Conservation (phyloP, 176 grass and related monocot genomes). For the Pharus latifolius region DNA sequence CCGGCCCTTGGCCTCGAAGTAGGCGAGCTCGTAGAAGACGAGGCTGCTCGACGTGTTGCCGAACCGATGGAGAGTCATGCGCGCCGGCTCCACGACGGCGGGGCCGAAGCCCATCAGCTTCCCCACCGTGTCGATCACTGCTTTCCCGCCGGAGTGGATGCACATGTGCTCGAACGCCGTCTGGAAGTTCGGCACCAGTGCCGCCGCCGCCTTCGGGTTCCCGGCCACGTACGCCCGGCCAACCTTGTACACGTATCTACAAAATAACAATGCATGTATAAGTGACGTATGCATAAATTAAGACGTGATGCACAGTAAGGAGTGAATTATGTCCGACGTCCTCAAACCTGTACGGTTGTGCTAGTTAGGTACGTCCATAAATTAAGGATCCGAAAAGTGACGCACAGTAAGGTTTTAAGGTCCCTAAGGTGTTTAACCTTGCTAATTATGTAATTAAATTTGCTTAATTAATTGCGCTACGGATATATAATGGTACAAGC, state of each 20-base stretch:
- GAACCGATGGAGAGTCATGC: slow-evolving; percentile 66
- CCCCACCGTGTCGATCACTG: slow-evolving; percentile 68
- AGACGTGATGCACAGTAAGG: too few relatives aligned
- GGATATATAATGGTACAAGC: too few relatives aligned
- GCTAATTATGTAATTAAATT: too few relatives aligned
- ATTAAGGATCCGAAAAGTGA: too few relatives aligned
- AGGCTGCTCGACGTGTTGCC: slow-evolving; percentile 94
- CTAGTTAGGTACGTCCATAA: too few relatives aligned
- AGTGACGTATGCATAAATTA: too few relatives aligned
- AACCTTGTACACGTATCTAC: slow-evolving; percentile 43
- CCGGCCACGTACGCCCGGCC: slow-evolving; percentile 1
- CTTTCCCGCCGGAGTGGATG: slow-evolving; percentile 84
- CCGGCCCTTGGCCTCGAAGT: slow-evolving; percentile 70
- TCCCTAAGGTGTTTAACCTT: too few relatives aligned
- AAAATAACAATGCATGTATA: too few relatives aligned
- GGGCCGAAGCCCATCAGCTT: slow-evolving; percentile 55
- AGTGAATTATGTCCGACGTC: too few relatives aligned
- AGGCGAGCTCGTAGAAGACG: slow-evolving; percentile 91
- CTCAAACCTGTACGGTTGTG: too few relatives aligned
- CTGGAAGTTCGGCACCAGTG: slow-evolving; percentile 63
- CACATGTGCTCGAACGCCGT: slow-evolving; percentile 86
- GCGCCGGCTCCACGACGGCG: slow-evolving; percentile 43
- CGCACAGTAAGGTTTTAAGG: too few relatives aligned
- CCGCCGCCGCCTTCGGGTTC: slow-evolving; percentile 16
- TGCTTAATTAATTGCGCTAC: too few relatives aligned